A percentile compares a stretch with the other conserved stretches of the same genome.
Evolutionary conservation across 2,329 filamentous ascomycete genomes (phyloP).

Genomic region (Aulographum hederae): DNA sequence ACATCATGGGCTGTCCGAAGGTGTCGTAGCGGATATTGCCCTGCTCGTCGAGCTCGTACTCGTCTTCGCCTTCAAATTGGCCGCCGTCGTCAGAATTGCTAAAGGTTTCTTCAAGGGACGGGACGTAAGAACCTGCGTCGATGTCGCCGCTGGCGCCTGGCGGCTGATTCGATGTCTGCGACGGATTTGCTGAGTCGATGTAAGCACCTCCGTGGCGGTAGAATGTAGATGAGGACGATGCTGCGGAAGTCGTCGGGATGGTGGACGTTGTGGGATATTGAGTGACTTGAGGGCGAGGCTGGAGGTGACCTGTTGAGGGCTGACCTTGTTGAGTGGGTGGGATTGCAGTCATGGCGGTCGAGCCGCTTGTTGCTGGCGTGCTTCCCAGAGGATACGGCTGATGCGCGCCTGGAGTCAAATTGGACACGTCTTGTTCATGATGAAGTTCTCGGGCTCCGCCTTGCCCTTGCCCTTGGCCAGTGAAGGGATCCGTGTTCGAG

Average conservation of each 20-base stretch:
- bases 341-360: constrained; percentile 1
- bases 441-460: too few species aligned
- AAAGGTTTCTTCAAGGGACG: constrained; percentile 11
- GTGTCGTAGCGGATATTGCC: constrained; percentile 44
- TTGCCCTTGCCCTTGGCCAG: constrained; percentile 17
- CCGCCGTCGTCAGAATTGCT: constrained; percentile 16
- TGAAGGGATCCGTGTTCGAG: constrained; percentile 44
- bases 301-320: too few species aligned
- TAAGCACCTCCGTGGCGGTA: constrained; percentile 2
- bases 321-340: constrained; percentile 4
- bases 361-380: constrained; percentile 3
- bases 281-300: too few species aligned
- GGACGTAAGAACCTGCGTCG: constrained; percentile 19
- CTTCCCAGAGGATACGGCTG: constrained; percentile 11
- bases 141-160: too few species aligned
- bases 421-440: too few species aligned
- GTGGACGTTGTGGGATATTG: constrained; percentile 5
- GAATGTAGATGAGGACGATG: not conserved
- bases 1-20: constrained; percentile 40
- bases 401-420: too few species aligned
- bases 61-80: constrained; percentile 49
- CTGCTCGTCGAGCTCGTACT: constrained; percentile 47
- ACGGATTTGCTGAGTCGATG: constrained; percentile 4
- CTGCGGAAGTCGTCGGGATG: not conserved
- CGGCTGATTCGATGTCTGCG: constrained; percentile 4